Percentiles rank a stretch among this genome's conserved stretches.
Conservation (phyloP, 73 alveolate species). For the Paramecium primaurelia region DNA sequence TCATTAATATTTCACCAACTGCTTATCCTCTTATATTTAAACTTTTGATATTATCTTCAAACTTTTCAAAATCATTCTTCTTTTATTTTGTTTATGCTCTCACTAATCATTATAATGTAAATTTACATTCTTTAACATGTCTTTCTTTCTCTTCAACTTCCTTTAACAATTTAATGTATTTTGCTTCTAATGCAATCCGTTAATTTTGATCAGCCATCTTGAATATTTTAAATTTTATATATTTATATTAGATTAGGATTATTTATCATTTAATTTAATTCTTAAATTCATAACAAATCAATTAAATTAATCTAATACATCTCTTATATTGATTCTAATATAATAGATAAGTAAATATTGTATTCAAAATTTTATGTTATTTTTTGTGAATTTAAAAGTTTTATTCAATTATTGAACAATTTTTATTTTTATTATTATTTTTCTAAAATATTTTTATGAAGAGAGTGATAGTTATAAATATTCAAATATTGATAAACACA, state of each 20-base stretch:
- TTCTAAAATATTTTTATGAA: too few species aligned
- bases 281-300: neutral
- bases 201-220: neutral
- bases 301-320: neutral
- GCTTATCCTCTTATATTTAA: constrained; percentile 96
- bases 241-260: constrained; percentile 10
- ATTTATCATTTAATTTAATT: neutral
- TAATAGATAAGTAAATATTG: too few species aligned
- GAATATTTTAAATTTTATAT: neutral
- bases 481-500: too few species aligned
- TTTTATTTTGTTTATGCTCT: constrained; percentile 62
- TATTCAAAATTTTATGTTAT: too few species aligned
- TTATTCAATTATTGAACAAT: too few species aligned
- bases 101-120: constrained; percentile 48
- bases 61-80: constrained; percentile 75
- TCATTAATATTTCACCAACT: constrained; percentile 94
- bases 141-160: constrained; percentile 11
- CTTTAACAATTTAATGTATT: neutral
- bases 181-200: neutral
- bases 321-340: neutral
- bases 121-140: neutral
- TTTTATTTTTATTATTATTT: too few species aligned
- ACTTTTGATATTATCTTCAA: constrained; percentile 89
- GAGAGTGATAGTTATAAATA: too few species aligned
- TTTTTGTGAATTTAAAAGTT: too few species aligned